Conservation (phyloP, 2,329 filamentous ascomycete genomes). For the Lachnellula occidentalis region DNA sequence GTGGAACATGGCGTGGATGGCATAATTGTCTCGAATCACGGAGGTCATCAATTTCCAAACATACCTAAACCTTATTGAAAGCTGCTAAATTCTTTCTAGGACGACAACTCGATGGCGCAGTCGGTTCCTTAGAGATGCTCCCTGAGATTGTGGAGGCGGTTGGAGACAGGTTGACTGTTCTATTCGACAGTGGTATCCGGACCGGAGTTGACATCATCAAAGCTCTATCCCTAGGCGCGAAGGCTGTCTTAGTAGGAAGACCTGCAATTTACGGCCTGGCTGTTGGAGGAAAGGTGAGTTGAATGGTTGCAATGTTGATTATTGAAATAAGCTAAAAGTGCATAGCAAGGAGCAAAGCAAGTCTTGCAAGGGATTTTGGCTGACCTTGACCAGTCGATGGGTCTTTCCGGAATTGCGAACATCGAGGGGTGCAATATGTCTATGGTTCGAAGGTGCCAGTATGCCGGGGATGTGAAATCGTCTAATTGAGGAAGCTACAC, state of each 20-base stretch:
- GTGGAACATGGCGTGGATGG: conserved; percentile 41
- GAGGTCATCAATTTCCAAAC: conserved; percentile 39
- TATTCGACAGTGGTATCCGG: conserved; percentile 56
- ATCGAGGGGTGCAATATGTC: conserved; percentile 23
- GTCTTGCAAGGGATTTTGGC: conserved; percentile 45
- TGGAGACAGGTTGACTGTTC: conserved; percentile 51
- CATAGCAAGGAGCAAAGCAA: conserved; percentile 44
- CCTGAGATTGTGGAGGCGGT: conserved; percentile 57
- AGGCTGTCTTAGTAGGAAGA: conserved; percentile 51
- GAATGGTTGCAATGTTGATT: background rate
- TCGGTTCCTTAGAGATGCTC: conserved; percentile 50
- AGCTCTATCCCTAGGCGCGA: conserved; percentile 48
- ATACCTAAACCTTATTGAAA: background rate
- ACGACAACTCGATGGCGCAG: conserved; percentile 51
- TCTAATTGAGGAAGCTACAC: conserved; percentile 15
- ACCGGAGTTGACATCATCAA: conserved; percentile 54
- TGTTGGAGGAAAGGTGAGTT: conserved; percentile 41
- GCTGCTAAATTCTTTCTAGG: conserved; percentile 24
- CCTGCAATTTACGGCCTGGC: conserved; percentile 54
- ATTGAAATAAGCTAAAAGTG: background rate
- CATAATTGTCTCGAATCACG: conserved; percentile 54
- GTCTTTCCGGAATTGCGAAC: conserved; percentile 42
- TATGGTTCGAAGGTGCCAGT: conserved; percentile 22
- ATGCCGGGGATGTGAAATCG: conserved; percentile 23
- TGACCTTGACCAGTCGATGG: conserved; percentile 52